Conservation (phyloP, 495 filamentous ascomycete species). For the Penicillium soppii region DNA sequence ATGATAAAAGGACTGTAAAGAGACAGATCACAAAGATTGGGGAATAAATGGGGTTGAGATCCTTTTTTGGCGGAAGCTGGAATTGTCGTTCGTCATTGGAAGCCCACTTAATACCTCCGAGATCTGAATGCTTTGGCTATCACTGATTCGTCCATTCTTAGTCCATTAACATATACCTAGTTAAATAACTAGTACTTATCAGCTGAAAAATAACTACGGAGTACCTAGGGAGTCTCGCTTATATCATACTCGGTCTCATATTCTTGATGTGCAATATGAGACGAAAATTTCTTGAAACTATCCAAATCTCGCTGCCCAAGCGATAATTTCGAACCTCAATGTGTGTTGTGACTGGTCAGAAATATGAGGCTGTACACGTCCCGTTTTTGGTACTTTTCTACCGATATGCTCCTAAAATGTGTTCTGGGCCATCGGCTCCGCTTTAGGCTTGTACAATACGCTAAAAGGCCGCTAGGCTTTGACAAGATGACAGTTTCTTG, state of each 20-base stretch:
- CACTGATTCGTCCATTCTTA: too few relatives aligned
- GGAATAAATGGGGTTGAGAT: background rate
- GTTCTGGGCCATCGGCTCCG: constrained; percentile 9
- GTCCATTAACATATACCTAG: too few relatives aligned
- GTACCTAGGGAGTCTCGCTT: too few relatives aligned
- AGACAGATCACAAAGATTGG: constrained; percentile 12
- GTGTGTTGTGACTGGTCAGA: constrained; percentile 6
- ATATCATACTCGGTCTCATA: too few relatives aligned
- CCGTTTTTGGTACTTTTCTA: background rate
- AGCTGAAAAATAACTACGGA: too few relatives aligned
- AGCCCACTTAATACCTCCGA: background rate
- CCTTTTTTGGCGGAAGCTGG: background rate
- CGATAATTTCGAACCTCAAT: too few relatives aligned
- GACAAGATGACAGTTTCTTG: too few relatives aligned
- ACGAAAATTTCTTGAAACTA: background rate
- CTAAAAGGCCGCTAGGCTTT: constrained; percentile 5
- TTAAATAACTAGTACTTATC: too few relatives aligned
- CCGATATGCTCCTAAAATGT: background rate
- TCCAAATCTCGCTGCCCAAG: too few relatives aligned
- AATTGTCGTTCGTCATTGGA: background rate
- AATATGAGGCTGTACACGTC: background rate
- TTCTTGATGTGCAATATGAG: too few relatives aligned
- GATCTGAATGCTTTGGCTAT: constrained; percentile 3
- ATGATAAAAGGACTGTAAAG: background rate
- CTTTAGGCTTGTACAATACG: constrained; percentile 1